Evolutionary conservation across 2,329 filamentous ascomycete species (phyloP), one percentile per base, ranked within the genome.

Genomic region (Diaporthe capsici): DNA sequence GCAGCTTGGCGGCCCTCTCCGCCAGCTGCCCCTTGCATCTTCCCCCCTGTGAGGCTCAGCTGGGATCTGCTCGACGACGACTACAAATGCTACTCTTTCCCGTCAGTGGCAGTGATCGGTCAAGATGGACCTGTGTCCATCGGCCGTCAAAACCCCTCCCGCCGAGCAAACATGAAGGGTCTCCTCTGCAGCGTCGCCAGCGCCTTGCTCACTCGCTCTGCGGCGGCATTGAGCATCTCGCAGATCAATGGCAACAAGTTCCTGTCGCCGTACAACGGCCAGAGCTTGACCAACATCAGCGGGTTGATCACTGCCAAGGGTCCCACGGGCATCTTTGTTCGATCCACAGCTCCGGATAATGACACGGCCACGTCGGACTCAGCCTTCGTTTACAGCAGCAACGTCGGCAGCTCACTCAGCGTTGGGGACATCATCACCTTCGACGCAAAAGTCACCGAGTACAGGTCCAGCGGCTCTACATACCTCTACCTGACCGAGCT

Each of bases 401-500:
- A 84, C 8, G 86, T 90, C 2, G 86, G 86, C 28, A 81, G 84
- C 9, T 88, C 88, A 79, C 83, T 92, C 63, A 87, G 87, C 10
- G 88, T 93, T 13, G 93, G 93, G 68, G 91, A 94, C 79, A 84
- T 92, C 71, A 85, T 94, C 77, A 87, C 88, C 0, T 82, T 95
- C 3, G 86, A 89, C 72, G 93, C 91, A 51, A 87, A 85, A 63
- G 89, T 94, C 20, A 80, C 85, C 44, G 92, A 94, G 83, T 85
- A 82, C 78, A 87, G 92, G 72, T 90, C 88, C 3, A 88, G 82
- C 67, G 83, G 84, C 22, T 86, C 87, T 71, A 70, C 65, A 1
- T 92, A 94, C 81, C 81, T 93, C 37, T 92, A 89, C 81, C 84
- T 93, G 73, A 94, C 92, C 2, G 90, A 94, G 83, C 86, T 94